Evolutionary conservation across 2,329 filamentous ascomycete species (phyloP), one percentile per base, ranked within the genome.

Genomic region (Drechslerella stenobrocha): DNA sequence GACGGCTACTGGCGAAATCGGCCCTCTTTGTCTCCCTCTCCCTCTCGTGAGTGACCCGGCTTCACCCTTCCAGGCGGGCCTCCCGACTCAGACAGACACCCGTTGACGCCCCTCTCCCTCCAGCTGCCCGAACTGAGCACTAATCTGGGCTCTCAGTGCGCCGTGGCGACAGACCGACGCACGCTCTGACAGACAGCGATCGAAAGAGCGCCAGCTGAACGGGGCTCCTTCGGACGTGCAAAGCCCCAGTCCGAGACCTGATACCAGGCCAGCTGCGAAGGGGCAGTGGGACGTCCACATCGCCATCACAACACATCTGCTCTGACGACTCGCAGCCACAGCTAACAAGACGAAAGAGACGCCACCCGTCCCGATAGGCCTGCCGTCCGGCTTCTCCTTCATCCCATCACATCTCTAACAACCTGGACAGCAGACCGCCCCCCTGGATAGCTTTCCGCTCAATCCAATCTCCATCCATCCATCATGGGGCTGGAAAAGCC

Each of bases 401-500:
- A 5, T 30, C 34, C 8, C 6, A 7, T 15, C 4, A 6, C 34
- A 42, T 18, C 13, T 18, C 15, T n/a, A n/a, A n/a, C n/a, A n/a
- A n/a, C n/a, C n/a, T n/a, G n/a, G n/a, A n/a, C n/a, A n/a, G n/a
- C n/a, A n/a, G n/a, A n/a, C n/a, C n/a, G n/a, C n/a, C n/a, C n/a
- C n/a, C n/a, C n/a, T n/a, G n/a, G n/a, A n/a, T n/a, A n/a, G n/a
- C n/a, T 3, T 5, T 42, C 15, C 15, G 4, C 37, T 18, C n/a
- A n/a, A 7, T 7, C 37, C 37, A 15, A 11, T 15, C 34, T 6
- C n/a, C 37, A 5, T 42, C 8, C 50, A 24, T 28, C 48, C 45
- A 53, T 23, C 20, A 67, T 67, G 63, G 63, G 63, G 28, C 45
- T 67, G 20, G 64, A 69, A 23, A 63, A 56, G 24, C 57, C 57